Evolutionary conservation across 2,329 filamentous ascomycete species (phyloP), one percentile per base, ranked within the genome.

Genomic region (Fusarium sp.): DNA sequence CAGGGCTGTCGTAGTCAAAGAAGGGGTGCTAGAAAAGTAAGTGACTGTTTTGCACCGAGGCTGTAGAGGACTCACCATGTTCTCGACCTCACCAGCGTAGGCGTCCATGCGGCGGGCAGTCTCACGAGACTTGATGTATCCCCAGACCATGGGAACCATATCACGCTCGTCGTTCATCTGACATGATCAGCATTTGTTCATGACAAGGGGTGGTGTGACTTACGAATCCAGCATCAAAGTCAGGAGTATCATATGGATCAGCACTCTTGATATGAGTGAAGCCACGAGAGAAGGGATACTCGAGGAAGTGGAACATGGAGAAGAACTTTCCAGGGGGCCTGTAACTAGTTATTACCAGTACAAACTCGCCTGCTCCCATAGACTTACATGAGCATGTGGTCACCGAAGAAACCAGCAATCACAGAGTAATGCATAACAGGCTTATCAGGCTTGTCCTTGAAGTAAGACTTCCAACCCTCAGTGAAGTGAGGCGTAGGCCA

Each of bases 401-500:
- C 88, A 36, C 88, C 88, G 38, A 90, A 90, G 86, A 86, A 90
- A 72, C 91, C 91, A 22, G 92, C 85, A 78, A 95, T 94, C 63
- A 95, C 89, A 4, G 88, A 92, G 83, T 95, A 95, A 80, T 95
- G 93, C 93, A 95, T 95, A 48, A 95, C 93, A 0, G 93, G 93
- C 87, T 95, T 95, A 82, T 95, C 93, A 2, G 92, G 92, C 85
- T 95, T 95, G 80, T 95, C 83, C 85, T 94, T 93, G 83, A 95
- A 96, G 84, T 96, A 95, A 61, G 89, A 91, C 77, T 95, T 90
- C 92, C 93, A 96, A 6, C 93, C 92, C 12, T 89, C 87, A 51
- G 87, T 88, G 85, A 96, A 96, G 60, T 94, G 90, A 17, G 90
- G 90, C 54, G 90, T 94, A 0, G 93, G 93, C 92, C 93, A 94